phyloP scores from a whole-genome alignment of 1,284 basidiomycete species.

The Sporisorium sorghi region DNA sequence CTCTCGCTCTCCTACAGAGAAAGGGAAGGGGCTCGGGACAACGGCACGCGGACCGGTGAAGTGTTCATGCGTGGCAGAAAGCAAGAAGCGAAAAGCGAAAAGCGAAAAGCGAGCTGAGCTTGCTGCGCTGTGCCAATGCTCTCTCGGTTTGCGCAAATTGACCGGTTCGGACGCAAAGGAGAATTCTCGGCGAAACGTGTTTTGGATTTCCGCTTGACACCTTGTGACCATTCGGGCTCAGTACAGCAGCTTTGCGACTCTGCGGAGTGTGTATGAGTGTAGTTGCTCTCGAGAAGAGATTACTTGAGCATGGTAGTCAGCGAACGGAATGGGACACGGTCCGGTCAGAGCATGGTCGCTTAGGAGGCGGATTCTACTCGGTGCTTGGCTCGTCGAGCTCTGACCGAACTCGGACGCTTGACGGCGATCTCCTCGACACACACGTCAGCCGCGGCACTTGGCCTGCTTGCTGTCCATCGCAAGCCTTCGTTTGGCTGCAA shows the following conservation, averaged over 20 bases:
- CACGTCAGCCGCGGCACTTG: background rate
- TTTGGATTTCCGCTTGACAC: conserved; percentile 9
- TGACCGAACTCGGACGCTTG: conserved; percentile 30
- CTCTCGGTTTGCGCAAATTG: conserved; percentile 5
- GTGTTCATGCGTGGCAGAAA: background rate
- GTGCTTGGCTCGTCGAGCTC: conserved; percentile 12
- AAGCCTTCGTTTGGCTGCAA: background rate
- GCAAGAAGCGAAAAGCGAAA: background rate
- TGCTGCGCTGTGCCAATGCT: background rate
- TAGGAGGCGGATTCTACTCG: background rate
- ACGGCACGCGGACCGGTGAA: conserved; percentile 13
- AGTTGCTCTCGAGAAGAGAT: background rate
- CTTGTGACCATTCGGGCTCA: no score
- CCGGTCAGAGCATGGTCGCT: conserved; percentile 4
- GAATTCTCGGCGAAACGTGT: conserved; percentile 21
- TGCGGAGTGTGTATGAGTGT: background rate
- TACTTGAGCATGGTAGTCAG: background rate
- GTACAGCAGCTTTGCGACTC: no score
- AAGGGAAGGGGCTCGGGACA: no score
- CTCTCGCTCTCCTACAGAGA: background rate
- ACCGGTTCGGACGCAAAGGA: conserved; percentile 29
- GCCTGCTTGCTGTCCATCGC: background rate
- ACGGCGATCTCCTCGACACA: conserved; percentile 17
- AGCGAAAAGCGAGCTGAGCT: background rate
- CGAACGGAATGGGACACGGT: conserved; percentile 1